Base-by-base conservation (phyloP, 2,329 filamentous ascomycete species). In the Torrubiellomyces zombiae region DNA sequence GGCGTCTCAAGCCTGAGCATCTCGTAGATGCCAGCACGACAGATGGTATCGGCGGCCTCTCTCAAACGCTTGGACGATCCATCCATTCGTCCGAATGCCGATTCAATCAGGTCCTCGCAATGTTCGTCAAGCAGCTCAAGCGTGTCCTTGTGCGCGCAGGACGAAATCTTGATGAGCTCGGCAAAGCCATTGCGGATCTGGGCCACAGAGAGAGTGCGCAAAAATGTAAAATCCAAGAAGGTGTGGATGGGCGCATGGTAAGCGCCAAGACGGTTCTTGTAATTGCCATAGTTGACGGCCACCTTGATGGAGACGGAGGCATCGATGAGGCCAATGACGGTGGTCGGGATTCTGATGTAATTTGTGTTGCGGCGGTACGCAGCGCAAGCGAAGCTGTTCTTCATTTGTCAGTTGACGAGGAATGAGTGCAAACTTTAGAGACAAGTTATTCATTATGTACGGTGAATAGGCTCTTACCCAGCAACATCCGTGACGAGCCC, bases 241-340 rank as follows among this genome's bases (percentile, higher is more conserved):
- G 75, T 80, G 42, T 75, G 69, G 23, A 68, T 59, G 0, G 75
- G 75, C 0, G 75, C 74, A 39, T 80, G 75, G 43, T 80, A 80
- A 4, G 74, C 75, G 15, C 74, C 74, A 0, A 80, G 61, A 9
- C 73, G 60, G 51, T 80, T 80, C 59, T 80, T 80, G 57, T 78
- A 76, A 45, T 72, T 68, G 43, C 71, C 73, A 39, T 79, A 78
- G 54, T 80, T 80, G 39, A 80, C 74, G 9, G 71, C 75, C n/a
- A 80, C 75, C 44, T 80, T 79, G 56, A 80, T 80, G 18, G 68
- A 75, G 25, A 80, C 75, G 11, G 71, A 76, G 3, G 75, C 75
- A 40, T 81, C 75, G 31, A 80, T 80, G 23, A 81, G 56, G 7
- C 75, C 75, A 40, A 81, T 79, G 33, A 80, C 69, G 1, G 75